Evolutionary conservation across 768 basidiomycete genomes (phyloP).

Genomic region (Amanita rubescens): DNA sequence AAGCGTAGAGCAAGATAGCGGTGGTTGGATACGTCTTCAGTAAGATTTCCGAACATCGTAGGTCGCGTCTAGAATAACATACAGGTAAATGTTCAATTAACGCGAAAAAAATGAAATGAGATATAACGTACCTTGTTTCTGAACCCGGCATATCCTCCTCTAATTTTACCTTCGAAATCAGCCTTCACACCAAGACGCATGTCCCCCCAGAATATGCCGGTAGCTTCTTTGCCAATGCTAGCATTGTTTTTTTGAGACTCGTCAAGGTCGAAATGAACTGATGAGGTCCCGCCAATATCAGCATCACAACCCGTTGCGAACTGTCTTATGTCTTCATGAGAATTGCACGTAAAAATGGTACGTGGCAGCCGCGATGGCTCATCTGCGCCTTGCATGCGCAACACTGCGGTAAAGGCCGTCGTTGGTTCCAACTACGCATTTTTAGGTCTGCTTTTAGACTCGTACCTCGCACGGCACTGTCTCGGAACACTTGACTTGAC

Average conservation of each 20-base stretch:
- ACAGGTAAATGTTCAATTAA: not conserved
- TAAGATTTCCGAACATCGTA: constrained; percentile 81
- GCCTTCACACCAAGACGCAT: constrained; percentile 66
- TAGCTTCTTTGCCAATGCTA: constrained; percentile 40
- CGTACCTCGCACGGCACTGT: constrained; percentile 29
- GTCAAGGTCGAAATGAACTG: constrained; percentile 70
- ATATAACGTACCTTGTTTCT: constrained; percentile 59
- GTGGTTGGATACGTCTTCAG: constrained; percentile 79
- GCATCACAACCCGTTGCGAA: constrained; percentile 79
- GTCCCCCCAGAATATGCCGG: constrained; percentile 73
- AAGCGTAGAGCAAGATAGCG: constrained; percentile 76
- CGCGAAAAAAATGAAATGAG: not conserved
- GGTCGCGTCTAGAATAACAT: constrained; percentile 49
- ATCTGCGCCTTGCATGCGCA: constrained; percentile 74
- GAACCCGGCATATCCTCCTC: constrained; percentile 89
- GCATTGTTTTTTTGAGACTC: constrained; percentile 37
- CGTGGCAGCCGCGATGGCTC: constrained; percentile 52
- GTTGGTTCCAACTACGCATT: not conserved
- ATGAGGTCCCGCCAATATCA: constrained; percentile 82
- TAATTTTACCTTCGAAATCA: constrained; percentile 58
- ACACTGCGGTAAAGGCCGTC: constrained; percentile 32
- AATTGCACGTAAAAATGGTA: constrained; percentile 60
- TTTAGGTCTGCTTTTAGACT: not conserved
- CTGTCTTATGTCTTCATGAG: constrained; percentile 45
- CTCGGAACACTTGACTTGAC: constrained; percentile 28